Conservation (phyloP, 345 rosid genomes). For the Anastatica hierochuntica region DNA sequence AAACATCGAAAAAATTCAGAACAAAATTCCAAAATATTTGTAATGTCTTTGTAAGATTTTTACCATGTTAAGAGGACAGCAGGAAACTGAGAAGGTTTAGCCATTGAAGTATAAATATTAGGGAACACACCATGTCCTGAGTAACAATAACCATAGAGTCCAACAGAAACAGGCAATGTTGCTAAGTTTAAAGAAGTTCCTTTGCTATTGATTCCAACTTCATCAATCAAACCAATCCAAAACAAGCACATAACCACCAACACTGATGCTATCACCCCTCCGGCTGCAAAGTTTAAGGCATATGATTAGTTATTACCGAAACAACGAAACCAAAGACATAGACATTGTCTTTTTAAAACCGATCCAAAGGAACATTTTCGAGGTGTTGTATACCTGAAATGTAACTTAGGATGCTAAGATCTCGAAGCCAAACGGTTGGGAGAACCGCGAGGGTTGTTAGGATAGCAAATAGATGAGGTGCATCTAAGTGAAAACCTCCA, state of each 20-base stretch:
- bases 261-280: constrained; percentile 88
- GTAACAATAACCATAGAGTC: constrained; percentile 88
- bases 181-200: constrained; percentile 56
- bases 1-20: too few relatives aligned
- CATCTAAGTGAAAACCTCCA: constrained; percentile 45
- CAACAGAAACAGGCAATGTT: constrained; percentile 82
- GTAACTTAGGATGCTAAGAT: constrained; percentile 76
- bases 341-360: too few relatives aligned
- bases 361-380: too few relatives aligned
- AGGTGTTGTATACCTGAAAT: constrained; percentile 98
- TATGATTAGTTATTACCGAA: not conserved
- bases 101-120: constrained; percentile 91
- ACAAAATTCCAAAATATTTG: constrained; percentile 64
- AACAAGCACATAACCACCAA: constrained; percentile 73
- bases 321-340: not conserved
- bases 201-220: constrained; percentile 56
- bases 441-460: constrained; percentile 70
- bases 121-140: constrained; percentile 99
- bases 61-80: constrained; percentile 69
- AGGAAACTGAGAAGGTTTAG: constrained; percentile 61
- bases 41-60: constrained; percentile 54
- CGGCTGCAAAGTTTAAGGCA: constrained; percentile 38
- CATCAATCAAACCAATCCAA: constrained; percentile 80
- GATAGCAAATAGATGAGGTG: constrained; percentile 66
- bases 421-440: constrained; percentile 93